Conservation (phyloP, 2,329 filamentous ascomycete genomes). For the Fusarium odoratissimum region DNA sequence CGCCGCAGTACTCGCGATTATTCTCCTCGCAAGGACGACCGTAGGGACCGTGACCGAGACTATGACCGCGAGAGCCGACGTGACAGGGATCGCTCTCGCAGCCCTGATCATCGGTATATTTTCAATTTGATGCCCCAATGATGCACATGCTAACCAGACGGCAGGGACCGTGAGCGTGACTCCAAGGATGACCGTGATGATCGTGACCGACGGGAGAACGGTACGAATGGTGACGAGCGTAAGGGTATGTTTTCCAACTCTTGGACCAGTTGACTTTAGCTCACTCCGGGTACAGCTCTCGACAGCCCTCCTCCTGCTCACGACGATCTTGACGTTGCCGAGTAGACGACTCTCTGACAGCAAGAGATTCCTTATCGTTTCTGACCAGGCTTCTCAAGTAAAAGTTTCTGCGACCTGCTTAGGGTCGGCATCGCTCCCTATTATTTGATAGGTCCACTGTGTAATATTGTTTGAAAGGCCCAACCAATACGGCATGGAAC, state of each 20-base stretch:
- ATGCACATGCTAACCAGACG: slow-evolving; percentile 17
- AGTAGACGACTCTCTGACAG: slow-evolving; percentile 59
- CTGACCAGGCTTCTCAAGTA: slow-evolving; percentile 30
- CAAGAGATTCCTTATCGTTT: slow-evolving; percentile 16
- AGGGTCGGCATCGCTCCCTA: slow-evolving; percentile 37
- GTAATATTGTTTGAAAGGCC: slow-evolving; percentile 40
- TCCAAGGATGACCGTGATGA: slow-evolving; percentile 76
- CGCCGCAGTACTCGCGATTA: slow-evolving; percentile 82
- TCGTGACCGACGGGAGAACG: slow-evolving; percentile 79
- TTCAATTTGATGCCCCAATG: background rate
- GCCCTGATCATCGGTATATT: slow-evolving; percentile 70
- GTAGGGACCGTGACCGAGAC: slow-evolving; percentile 82
- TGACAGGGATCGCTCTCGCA: slow-evolving; percentile 81
- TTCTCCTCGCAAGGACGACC: slow-evolving; percentile 90
- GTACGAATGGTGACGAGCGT: slow-evolving; percentile 85
- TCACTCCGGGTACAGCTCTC: slow-evolving; percentile 59
- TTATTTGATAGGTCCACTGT: slow-evolving; percentile 39
- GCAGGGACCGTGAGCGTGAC: slow-evolving; percentile 66
- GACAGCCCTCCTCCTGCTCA: slow-evolving; percentile 86
- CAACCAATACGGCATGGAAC: slow-evolving; percentile 36
- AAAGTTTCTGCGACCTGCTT: slow-evolving; percentile 41
- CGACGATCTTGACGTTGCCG: slow-evolving; percentile 96
- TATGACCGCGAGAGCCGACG: slow-evolving; percentile 81
- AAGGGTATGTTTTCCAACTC: slow-evolving; percentile 72
- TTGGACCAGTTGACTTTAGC: slow-evolving; percentile 19